These are phyloP conservation scores for Blepharisma japonicum DNA, from an alignment of 73 alveolate species.

Conservation along the genomic window DNA sequence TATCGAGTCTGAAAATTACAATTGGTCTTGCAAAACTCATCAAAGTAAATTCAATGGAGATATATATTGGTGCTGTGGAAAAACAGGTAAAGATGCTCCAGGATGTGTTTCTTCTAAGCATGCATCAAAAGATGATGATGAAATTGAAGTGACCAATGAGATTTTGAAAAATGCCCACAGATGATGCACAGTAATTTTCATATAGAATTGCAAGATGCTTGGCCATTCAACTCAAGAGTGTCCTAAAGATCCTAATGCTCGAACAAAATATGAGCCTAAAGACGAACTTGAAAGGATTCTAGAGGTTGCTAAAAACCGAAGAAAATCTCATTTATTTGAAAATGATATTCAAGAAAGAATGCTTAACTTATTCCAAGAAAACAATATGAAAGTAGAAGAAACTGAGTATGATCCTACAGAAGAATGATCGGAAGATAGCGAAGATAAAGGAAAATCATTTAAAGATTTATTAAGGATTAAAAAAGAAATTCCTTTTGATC, in stretches of 20 bases:
- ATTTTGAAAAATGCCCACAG: constrained; percentile 30
- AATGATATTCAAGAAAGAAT: too few relatives aligned
- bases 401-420: too few relatives aligned
- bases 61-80: constrained; percentile 86
- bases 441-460: too few relatives aligned
- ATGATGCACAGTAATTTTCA: constrained; percentile 31
- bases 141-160: constrained; percentile 30
- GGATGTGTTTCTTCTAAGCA: constrained; percentile 70
- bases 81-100: constrained; percentile 50
- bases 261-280: constrained; percentile 35
- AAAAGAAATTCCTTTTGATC: too few relatives aligned
- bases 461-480: too few relatives aligned
- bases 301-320: not conserved
- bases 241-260: constrained; percentile 65
- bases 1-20: constrained; percentile 63
- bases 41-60: constrained; percentile 60
- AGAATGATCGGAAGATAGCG: too few relatives aligned
- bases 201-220: not conserved
- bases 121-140: constrained; percentile 64
- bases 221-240: constrained; percentile 39
- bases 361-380: too few relatives aligned
- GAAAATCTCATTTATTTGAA: too few relatives aligned
- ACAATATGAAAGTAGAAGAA: too few relatives aligned
- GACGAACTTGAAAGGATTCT: constrained; percentile 34
- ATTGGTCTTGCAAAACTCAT: constrained; percentile 75